These are phyloP conservation scores for Penicillium waksmanii DNA, from an alignment of 495 filamentous ascomycete genomes.

Conservation along the genomic window DNA sequence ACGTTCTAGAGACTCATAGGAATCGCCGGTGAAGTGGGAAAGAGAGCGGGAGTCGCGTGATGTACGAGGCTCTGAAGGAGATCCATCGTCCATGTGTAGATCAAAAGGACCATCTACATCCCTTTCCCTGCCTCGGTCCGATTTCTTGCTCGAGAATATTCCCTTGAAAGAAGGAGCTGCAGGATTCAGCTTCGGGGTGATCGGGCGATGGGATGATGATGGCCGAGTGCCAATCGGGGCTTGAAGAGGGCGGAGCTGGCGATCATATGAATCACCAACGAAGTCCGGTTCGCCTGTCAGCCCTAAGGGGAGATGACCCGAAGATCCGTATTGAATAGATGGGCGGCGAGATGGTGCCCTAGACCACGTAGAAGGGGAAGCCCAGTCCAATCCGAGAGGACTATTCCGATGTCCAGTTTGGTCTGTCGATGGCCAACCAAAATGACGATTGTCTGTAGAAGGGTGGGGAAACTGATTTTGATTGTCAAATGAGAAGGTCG, in stretches of 20 bases:
- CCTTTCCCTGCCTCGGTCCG: conserved; percentile 43
- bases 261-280: conserved; percentile 45
- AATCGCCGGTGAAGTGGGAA: conserved; percentile 69
- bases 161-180: conserved; percentile 63
- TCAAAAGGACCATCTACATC: conserved; percentile 42
- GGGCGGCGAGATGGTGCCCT: conserved; percentile 57
- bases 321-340: conserved; percentile 60
- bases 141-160: conserved; percentile 48
- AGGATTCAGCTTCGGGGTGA: conserved; percentile 64
- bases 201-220: conserved; percentile 55
- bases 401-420: conserved; percentile 54
- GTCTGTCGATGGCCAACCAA: conserved; percentile 63
- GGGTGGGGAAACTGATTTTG: conserved; percentile 68
- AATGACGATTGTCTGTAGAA: conserved; percentile 75
- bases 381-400: conserved; percentile 63
- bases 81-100: conserved; percentile 53
- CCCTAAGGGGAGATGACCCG: conserved; percentile 55
- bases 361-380: conserved; percentile 58
- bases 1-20: conserved; percentile 73
- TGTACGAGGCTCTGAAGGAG: conserved; percentile 63
- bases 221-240: conserved; percentile 60
- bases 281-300: conserved; percentile 53
- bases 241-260: conserved; percentile 51
- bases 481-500: conserved; percentile 76
- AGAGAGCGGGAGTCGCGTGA: conserved; percentile 65